Conservation (phyloP, 176 grass and related monocot species). For the Triticum urartu region DNA sequence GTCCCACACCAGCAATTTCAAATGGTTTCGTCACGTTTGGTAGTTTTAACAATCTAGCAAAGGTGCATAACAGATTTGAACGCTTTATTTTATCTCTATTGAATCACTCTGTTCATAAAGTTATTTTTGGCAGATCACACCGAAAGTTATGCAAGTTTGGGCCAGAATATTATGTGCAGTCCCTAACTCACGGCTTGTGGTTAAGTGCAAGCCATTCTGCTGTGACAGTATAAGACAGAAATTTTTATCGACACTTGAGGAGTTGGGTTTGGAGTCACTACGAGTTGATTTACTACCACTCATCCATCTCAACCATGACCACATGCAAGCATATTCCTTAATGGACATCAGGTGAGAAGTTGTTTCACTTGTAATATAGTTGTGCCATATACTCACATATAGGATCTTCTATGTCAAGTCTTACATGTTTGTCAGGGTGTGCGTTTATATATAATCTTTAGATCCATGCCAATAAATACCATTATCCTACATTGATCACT, state of each 20-base stretch:
- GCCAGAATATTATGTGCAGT: conserved; percentile 83
- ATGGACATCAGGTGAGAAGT: conserved; percentile 91
- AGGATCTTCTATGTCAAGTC: not conserved
- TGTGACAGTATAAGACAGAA: conserved; percentile 86
- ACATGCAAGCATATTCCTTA: conserved; percentile 99
- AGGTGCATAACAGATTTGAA: conserved; percentile 50
- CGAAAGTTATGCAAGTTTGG: conserved; percentile 94
- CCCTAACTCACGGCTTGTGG: conserved; percentile 90
- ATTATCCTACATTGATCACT: not conserved
- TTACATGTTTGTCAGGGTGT: not conserved
- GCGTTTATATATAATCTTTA: not conserved
- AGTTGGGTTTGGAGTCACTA: conserved; percentile 78
- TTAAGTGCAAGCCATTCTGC: conserved; percentile 97
- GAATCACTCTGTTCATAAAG: conserved; percentile 20
- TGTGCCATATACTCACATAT: not conserved
- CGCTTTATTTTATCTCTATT: not conserved
- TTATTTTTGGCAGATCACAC: conserved; percentile 72
- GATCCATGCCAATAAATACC: not conserved
- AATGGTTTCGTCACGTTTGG: conserved; percentile 97
- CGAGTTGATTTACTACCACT: conserved; percentile 92
- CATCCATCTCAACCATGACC: conserved; percentile 98
- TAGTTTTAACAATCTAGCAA: conserved; percentile 99
- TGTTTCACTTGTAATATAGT: not conserved
- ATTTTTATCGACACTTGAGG: conserved; percentile 84
- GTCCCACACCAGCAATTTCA: conserved; percentile 76